Base-by-base conservation (phyloP, 257 asterid species). In the Mentha longifolia region DNA sequence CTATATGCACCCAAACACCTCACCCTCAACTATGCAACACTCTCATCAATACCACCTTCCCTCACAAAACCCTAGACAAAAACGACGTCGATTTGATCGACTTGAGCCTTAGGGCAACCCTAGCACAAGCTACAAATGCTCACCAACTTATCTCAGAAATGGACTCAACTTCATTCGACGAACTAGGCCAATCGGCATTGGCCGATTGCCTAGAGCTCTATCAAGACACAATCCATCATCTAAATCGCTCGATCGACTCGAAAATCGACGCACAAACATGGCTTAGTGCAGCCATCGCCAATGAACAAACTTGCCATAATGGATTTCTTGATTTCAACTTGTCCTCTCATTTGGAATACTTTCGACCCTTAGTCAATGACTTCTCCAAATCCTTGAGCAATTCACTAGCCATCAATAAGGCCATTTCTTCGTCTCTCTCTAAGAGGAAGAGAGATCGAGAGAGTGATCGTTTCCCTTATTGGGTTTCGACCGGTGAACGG, bases 231-330 rank as follows among this genome's bases (percentile, higher is more conserved):
- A 50, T 88, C 14, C 25, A 77, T 10, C 79, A 77, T 17, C 81
- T 86, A 6, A 81, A 79, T 31, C 76, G 74, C 0, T 78, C 79
- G 73, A 0, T 41, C 25, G 10, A 3, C 16, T 62, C 69, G 28
- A 25, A 54, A 8, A 20, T 20, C 43, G 12, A 52, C 25, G 86
- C 77, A 8, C 91, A 87, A 74, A 87, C 94, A 54, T 89, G 90
- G 94, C 37, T 89, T 43, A 89, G 96, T 72, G 91, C 94, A 3
- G 69, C 94, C 15, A 55, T 85, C n/a, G 87, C 96, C 47, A 89
- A 87, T 50, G 82, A 77, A 30, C 76, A 84, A 76, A 73, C 92
- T 9, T 89, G 94, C 82, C 67, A 16, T 46, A 82, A 84, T 66
- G 96, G 94, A 61, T 88, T 86, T 65, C 72, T 57, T 41, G 91